A percentile compares a stretch with the other conserved stretches of the same genome.
Evolutionary conservation across 148 eudicot species (phyloP).

Genomic region (Arctostaphylos glauca): DNA sequence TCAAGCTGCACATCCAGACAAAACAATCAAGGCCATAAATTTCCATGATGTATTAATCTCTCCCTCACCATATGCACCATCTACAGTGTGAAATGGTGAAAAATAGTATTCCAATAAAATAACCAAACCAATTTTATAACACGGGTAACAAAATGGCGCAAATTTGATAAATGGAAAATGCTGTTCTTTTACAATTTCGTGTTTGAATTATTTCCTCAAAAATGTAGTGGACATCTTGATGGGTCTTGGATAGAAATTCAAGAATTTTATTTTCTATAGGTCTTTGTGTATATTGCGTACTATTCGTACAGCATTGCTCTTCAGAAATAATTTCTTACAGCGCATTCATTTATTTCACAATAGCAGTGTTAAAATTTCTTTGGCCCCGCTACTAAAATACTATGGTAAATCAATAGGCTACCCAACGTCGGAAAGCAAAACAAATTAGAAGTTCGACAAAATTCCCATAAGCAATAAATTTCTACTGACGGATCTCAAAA

Average conservation of each 20-base stretch:
- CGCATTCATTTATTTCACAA: neutral
- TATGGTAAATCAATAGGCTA: neutral
- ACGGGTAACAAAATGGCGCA: neutral
- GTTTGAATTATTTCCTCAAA: neutral
- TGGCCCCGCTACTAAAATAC: neutral
- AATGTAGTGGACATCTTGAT: neutral
- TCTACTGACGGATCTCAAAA: neutral
- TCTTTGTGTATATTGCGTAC: neutral
- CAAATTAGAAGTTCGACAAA: neutral
- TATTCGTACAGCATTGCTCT: neutral
- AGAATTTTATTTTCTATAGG: neutral
- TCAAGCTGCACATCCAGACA: slow-evolving; percentile 17
- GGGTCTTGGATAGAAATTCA: neutral
- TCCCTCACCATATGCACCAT: neutral
- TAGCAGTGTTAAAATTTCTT: neutral
- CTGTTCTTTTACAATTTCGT: neutral
- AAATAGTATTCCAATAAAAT: neutral
- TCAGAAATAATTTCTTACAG: neutral
- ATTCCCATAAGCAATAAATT: neutral
- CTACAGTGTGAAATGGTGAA: neutral
- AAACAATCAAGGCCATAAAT: neutral
- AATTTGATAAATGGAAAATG: neutral
- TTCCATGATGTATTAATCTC: neutral
- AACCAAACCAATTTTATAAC: neutral
- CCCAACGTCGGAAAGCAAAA: neutral